Evolutionary conservation across 345 rosid species (phyloP).

Genomic region (Sisymbrium altissimum): DNA sequence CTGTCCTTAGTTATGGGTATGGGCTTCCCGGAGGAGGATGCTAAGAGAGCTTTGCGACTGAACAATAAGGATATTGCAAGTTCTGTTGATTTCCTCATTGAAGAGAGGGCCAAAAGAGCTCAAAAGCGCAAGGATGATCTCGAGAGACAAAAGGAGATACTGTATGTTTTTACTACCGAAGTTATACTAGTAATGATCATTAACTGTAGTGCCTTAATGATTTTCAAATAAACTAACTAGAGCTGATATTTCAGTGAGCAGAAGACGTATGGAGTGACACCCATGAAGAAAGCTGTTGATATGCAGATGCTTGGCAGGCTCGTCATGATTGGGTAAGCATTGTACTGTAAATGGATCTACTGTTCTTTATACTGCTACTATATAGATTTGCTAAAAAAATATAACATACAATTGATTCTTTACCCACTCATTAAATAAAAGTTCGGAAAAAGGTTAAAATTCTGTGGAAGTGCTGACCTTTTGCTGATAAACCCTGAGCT

Average conservation of each 20-base stretch:
- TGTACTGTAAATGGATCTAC: neutral
- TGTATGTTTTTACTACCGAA: slow-evolving; percentile 31
- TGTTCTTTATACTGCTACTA: neutral
- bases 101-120: slow-evolving; percentile 62
- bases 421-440: neutral
- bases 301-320: slow-evolving; percentile 59
- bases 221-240: neutral
- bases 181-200: neutral
- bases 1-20: slow-evolving; percentile 74
- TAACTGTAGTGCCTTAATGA: neutral
- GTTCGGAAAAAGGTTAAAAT: neutral
- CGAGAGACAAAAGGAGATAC: slow-evolving; percentile 52
- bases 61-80: slow-evolving; percentile 68
- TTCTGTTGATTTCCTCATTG: slow-evolving; percentile 74
- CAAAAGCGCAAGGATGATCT: slow-evolving; percentile 52
- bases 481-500: no score
- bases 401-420: neutral
- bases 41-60: slow-evolving; percentile 79
- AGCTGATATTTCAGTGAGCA: slow-evolving; percentile 62
- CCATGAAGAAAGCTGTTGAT: slow-evolving; percentile 76
- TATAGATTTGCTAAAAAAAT: neutral
- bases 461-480: no score
- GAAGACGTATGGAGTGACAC: slow-evolving; percentile 76
- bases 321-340: slow-evolving; percentile 71
- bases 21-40: slow-evolving; percentile 77